Conservation (phyloP, 2,329 filamentous ascomycete species). For the Diaporthe longicolla region DNA sequence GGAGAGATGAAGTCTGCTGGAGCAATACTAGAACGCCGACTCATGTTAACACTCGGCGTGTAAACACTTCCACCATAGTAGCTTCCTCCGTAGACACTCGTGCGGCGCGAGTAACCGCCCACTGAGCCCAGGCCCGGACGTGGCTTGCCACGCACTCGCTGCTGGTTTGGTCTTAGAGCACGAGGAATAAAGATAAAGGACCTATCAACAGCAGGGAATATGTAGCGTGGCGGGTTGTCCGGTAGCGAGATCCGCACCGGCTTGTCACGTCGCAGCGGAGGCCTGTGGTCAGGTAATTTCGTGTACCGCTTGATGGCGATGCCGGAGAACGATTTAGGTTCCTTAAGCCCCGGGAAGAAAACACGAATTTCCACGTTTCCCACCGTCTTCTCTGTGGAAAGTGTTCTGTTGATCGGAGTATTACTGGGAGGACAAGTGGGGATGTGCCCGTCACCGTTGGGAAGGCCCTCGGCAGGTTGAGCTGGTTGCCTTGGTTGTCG, state of each 20-base stretch:
- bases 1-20: constrained; percentile 85
- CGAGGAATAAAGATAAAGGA: constrained; percentile 99
- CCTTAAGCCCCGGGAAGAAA: constrained; percentile 81
- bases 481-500: constrained; percentile 59
- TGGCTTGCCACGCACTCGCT: constrained; percentile 81
- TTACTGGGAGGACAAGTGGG: constrained; percentile 71
- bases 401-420: constrained; percentile 78
- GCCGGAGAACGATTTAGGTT: constrained; percentile 78
- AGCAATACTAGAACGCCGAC: constrained; percentile 84
- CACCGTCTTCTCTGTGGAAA: constrained; percentile 87
- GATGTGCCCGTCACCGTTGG: constrained; percentile 69
- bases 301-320: constrained; percentile 92
- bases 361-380: constrained; percentile 90
- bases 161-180: constrained; percentile 92
- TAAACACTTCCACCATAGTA: constrained; percentile 79
- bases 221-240: constrained; percentile 83
- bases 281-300: constrained; percentile 92
- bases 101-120: constrained; percentile 79
- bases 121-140: constrained; percentile 79
- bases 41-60: constrained; percentile 89
- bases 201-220: constrained; percentile 89
- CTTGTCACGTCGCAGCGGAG: constrained; percentile 94
- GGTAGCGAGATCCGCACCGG: constrained; percentile 95
- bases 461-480: constrained; percentile 61
- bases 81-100: constrained; percentile 83